Evolutionary conservation across 345 rosid species (phyloP).

Genomic region (Euphorbia lathyris): DNA sequence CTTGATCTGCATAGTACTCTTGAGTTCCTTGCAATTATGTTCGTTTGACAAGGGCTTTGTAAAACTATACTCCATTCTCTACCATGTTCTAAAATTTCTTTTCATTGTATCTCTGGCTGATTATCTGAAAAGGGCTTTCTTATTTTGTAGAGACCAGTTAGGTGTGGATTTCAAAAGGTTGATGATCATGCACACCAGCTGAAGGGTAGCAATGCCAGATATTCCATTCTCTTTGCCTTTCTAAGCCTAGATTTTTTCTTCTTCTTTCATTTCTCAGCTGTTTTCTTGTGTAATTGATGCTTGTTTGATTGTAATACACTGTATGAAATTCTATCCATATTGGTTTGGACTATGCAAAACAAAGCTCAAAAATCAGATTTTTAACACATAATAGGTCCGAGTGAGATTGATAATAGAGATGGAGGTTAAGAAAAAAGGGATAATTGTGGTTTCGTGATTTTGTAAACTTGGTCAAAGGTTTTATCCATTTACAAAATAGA

Average conservation of each 20-base stretch:
- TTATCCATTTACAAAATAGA: too few species aligned
- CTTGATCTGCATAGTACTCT: too few species aligned
- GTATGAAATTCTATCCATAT: neutral
- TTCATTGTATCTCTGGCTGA: too few species aligned
- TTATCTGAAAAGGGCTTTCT: neutral
- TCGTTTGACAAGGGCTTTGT: constrained; percentile 68
- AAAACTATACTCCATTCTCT: too few species aligned
- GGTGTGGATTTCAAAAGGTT: constrained; percentile 73
- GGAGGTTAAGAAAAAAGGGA: too few species aligned
- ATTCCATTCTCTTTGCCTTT: neutral
- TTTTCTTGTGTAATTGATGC: neutral
- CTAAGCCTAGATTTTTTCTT: neutral
- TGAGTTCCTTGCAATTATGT: too few species aligned
- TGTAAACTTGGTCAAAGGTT: too few species aligned
- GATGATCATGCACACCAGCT: constrained; percentile 92
- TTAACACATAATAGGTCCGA: constrained; percentile 12
- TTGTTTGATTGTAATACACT: neutral
- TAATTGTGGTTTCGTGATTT: too few species aligned
- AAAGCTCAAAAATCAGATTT: neutral
- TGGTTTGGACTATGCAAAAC: neutral
- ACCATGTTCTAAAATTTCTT: neutral
- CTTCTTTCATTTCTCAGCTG: neutral
- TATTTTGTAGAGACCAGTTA: constrained; percentile 56
- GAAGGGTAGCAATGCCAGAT: constrained; percentile 99
- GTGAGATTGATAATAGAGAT: neutral